These are phyloP conservation scores for Tylopilus vinaceipallidus DNA, from an alignment of 768 basidiomycete genomes.

Conservation along the genomic window DNA sequence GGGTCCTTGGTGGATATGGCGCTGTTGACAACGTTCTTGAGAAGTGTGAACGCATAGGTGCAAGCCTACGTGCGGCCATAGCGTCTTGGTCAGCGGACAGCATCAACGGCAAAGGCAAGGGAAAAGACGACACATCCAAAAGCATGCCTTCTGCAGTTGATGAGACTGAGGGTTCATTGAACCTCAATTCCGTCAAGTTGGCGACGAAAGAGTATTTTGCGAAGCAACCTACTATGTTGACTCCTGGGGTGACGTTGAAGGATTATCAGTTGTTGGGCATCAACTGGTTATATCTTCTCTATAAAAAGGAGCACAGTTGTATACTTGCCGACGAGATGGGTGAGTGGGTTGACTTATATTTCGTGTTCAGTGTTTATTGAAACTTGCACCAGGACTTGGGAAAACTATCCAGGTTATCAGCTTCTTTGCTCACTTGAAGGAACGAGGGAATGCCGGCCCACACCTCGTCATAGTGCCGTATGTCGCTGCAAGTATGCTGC, in stretches of 20 bases:
- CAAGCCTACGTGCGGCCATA: slow-evolving; percentile 68
- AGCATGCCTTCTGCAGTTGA: slow-evolving; percentile 24
- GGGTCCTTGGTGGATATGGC: slow-evolving; percentile 81
- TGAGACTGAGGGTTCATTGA: slow-evolving; percentile 57
- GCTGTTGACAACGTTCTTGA: slow-evolving; percentile 87
- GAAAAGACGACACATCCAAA: slow-evolving; percentile 33
- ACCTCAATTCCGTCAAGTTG: slow-evolving; percentile 46
- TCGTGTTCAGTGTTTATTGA: not conserved
- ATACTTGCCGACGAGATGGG: slow-evolving; percentile 99
- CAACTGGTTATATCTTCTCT: slow-evolving; percentile 93
- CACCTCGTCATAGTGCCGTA: slow-evolving; percentile 96
- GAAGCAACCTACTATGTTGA: slow-evolving; percentile 68
- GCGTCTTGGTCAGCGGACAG: slow-evolving; percentile 64
- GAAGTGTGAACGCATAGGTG: slow-evolving; percentile 85
- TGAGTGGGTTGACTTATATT: slow-evolving; percentile 35
- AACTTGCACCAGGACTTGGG: slow-evolving; percentile 68
- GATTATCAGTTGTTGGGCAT: slow-evolving; percentile 97
- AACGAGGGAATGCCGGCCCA: slow-evolving; percentile 74
- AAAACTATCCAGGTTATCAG: slow-evolving; percentile 99
- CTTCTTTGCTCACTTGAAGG: slow-evolving; percentile 88
- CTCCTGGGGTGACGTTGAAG: slow-evolving; percentile 74
- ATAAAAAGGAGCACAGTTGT: slow-evolving; percentile 78
- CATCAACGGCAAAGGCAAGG: slow-evolving; percentile 36
- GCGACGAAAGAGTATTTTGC: slow-evolving; percentile 64
- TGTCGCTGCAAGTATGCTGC: slow-evolving; percentile 32